A percentile compares a stretch with the other conserved stretches of the same genome.
phyloP scores from a whole-genome alignment of 2,329 filamentous ascomycete species.

The Xylaria sp. region DNA sequence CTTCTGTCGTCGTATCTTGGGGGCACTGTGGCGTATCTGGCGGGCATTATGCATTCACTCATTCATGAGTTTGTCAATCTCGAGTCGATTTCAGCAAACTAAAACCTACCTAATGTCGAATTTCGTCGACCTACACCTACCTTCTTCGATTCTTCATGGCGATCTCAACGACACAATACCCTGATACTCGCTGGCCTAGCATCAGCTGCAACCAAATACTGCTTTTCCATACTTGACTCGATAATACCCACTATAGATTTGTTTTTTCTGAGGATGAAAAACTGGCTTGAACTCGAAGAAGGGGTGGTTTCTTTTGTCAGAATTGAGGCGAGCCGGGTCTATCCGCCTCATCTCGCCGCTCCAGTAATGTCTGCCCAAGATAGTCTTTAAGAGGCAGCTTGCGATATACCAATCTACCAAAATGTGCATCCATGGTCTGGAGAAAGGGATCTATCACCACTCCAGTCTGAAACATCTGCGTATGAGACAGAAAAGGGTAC shows the following conservation, averaged over 20 bases:
- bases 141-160: slow-evolving; percentile 45
- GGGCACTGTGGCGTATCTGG: slow-evolving; percentile 38
- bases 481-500: slow-evolving; percentile 35
- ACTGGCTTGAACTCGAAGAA: slow-evolving; percentile 42
- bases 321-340: slow-evolving; percentile 25
- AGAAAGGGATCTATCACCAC: slow-evolving; percentile 30
- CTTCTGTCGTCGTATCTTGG: slow-evolving; percentile 39
- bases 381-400: slow-evolving; percentile 20
- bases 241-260: slow-evolving; percentile 53
- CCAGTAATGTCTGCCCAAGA: slow-evolving; percentile 19
- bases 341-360: slow-evolving; percentile 18
- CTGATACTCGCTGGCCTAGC: slow-evolving; percentile 40
- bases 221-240: slow-evolving; percentile 46
- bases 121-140: slow-evolving; percentile 32
- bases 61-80: slow-evolving; percentile 45
- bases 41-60: slow-evolving; percentile 48
- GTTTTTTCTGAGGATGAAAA: slow-evolving; percentile 46
- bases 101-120: slow-evolving; percentile 42
- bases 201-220: slow-evolving; percentile 38
- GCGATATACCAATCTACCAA: slow-evolving; percentile 43
- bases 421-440: slow-evolving; percentile 38
- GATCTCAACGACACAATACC: slow-evolving; percentile 49
- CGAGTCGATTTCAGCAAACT: slow-evolving; percentile 43
- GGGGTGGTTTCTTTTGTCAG: slow-evolving; percentile 51
- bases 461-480: slow-evolving; percentile 42